phyloP scores from a whole-genome alignment of 495 filamentous ascomycete species.

The Stereocaulon alpinum region DNA sequence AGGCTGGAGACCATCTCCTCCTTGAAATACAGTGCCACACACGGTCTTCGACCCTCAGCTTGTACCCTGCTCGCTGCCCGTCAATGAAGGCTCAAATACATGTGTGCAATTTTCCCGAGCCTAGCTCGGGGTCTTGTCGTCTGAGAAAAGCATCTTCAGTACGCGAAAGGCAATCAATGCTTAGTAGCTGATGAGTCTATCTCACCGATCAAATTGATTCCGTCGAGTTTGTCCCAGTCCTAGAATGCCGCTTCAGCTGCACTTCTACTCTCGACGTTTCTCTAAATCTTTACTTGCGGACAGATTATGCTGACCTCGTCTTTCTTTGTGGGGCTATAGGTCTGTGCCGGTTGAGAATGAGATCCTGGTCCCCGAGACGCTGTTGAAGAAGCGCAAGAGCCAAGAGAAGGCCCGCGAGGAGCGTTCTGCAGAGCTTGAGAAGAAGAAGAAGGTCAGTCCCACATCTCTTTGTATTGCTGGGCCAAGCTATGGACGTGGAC shows the following conservation, averaged over 20 bases:
- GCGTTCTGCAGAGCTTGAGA: slow-evolving; percentile 62
- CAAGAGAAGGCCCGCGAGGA: slow-evolving; percentile 97
- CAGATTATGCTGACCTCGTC: slow-evolving; percentile 61
- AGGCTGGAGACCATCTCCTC: slow-evolving; percentile 68
- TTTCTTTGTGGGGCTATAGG: slow-evolving; percentile 42
- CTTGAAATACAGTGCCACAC: slow-evolving; percentile 73
- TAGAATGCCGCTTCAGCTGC: slow-evolving; percentile 84
- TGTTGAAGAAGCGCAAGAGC: slow-evolving; percentile 99
- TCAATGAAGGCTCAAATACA: slow-evolving; percentile 23
- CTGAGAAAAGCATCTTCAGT: slow-evolving; percentile 42
- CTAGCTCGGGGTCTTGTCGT: slow-evolving; percentile 71
- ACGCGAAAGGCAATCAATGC: slow-evolving; percentile 14
- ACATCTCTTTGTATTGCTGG: slow-evolving; percentile 14
- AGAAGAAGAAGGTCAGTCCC: slow-evolving; percentile 75
- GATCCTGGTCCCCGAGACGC: slow-evolving; percentile 92
- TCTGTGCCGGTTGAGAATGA: slow-evolving; percentile 81
- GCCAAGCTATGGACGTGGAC: slow-evolving; percentile 21
- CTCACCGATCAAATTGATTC: slow-evolving; percentile 71
- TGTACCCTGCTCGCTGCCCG: slow-evolving; percentile 20
- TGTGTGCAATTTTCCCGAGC: slow-evolving; percentile 49
- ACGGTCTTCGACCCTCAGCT: slow-evolving; percentile 23
- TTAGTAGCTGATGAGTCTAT: slow-evolving; percentile 21
- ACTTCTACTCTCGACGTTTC: slow-evolving; percentile 83
- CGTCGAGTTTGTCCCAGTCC: slow-evolving; percentile 65
- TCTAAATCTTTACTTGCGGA: slow-evolving; percentile 51